Percentiles rank a stretch among this genome's conserved stretches.
phyloP scores from a whole-genome alignment of 441 rosid species.

The Iberis amara region DNA sequence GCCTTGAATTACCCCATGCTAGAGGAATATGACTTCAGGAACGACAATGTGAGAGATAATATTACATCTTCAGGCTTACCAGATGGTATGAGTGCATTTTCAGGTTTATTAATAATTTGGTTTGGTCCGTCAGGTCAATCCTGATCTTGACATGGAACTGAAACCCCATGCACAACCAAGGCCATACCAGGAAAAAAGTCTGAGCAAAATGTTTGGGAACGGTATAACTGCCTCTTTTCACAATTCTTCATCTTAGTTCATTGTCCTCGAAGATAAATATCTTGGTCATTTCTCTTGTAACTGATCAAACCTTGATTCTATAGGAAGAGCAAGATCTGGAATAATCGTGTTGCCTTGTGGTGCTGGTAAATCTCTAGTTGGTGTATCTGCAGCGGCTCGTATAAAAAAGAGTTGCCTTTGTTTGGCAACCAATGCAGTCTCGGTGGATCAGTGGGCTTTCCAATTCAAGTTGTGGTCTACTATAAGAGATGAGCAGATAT shows the following conservation, averaged over 20 bases:
- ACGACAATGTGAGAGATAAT: slow-evolving; percentile 63
- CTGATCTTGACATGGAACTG: slow-evolving; percentile 84
- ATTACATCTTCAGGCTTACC: background rate
- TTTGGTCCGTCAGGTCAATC: slow-evolving; percentile 57
- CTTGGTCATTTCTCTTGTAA: background rate
- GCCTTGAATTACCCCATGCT: slow-evolving; percentile 93
- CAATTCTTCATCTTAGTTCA: background rate
- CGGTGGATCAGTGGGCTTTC: slow-evolving; percentile 97
- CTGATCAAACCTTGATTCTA: slow-evolving; percentile 24
- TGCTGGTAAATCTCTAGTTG: slow-evolving; percentile 95
- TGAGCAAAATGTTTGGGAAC: slow-evolving; percentile 98
- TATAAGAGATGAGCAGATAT: slow-evolving; percentile 77
- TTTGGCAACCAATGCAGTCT: slow-evolving; percentile 93
- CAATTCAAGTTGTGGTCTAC: slow-evolving; percentile 92
- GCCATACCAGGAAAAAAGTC: slow-evolving; percentile 94
- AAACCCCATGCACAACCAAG: slow-evolving; percentile 93
- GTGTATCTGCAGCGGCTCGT: slow-evolving; percentile 88
- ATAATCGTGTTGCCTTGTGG: slow-evolving; percentile 95
- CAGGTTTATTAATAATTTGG: slow-evolving; percentile 11
- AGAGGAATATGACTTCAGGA: slow-evolving; percentile 95
- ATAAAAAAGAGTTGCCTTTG: slow-evolving; percentile 93
- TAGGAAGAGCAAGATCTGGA: slow-evolving; percentile 97
- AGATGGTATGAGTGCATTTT: slow-evolving; percentile 9
- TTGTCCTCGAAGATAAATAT: background rate
- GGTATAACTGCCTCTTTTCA: slow-evolving; percentile 34